These are phyloP conservation scores for Eragrostis nindensis DNA, from an alignment of 176 grass and related monocot genomes.

Conservation along the genomic window DNA sequence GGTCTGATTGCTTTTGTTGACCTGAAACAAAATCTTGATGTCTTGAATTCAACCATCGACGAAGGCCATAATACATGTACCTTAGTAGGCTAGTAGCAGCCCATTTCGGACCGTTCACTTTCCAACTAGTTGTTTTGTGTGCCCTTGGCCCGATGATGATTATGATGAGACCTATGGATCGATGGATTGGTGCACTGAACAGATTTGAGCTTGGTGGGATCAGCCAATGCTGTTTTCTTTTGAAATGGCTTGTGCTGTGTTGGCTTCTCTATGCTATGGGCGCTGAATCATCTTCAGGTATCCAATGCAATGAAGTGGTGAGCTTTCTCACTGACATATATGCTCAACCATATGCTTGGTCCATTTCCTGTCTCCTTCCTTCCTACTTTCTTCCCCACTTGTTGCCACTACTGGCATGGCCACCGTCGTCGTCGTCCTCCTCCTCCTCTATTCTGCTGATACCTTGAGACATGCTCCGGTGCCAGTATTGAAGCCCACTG, in stretches of 20 bases:
- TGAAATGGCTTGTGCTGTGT: conserved; percentile 35
- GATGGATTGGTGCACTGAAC: not conserved
- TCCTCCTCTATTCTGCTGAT: not conserved
- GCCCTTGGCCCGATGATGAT: conserved; percentile 28
- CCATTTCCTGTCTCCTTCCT: not conserved
- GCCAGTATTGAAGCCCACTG: conserved; percentile 22
- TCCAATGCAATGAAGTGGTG: not conserved
- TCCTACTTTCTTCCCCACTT: not conserved
- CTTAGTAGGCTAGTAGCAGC: not conserved
- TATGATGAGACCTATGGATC: not conserved
- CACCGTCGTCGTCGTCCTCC: not conserved
- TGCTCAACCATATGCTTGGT: not conserved
- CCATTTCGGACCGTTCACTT: not conserved
- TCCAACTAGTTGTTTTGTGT: conserved; percentile 9
- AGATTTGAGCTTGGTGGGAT: conserved; percentile 2
- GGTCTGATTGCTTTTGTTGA: not conserved
- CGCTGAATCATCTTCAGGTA: conserved; percentile 13
- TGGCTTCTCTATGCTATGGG: conserved; percentile 39
- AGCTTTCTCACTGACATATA: not conserved
- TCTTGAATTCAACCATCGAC: not conserved
- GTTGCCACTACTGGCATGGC: not conserved
- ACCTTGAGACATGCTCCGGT: not conserved
- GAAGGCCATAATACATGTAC: not conserved
- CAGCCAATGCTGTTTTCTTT: not conserved
- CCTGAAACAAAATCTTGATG: not conserved